A percentile compares a stretch with the other conserved stretches of the same genome.
Conservation (phyloP, 495 filamentous ascomycete genomes). For the Chaetomium fimeti region DNA sequence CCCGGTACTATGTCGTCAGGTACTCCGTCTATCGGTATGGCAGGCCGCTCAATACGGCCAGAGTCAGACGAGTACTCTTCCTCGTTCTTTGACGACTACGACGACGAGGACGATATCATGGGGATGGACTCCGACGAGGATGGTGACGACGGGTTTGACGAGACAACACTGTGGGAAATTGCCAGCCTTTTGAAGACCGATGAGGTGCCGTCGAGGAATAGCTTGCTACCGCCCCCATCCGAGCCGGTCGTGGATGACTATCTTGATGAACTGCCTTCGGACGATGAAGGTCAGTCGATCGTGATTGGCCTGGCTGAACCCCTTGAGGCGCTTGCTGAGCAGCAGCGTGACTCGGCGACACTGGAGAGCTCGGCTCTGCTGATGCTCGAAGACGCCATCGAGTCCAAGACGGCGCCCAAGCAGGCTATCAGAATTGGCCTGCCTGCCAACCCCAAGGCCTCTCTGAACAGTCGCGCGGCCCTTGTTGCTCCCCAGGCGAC, state of each 20-base stretch:
- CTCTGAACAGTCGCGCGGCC: conserved; percentile 17
- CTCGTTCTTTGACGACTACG: conserved; percentile 54
- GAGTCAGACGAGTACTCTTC: conserved; percentile 42
- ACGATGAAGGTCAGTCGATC: conserved; percentile 39
- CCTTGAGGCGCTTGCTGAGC: conserved; percentile 28
- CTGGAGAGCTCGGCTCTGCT: conserved; percentile 36
- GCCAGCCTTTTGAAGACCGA: conserved; percentile 51
- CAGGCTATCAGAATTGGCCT: conserved; percentile 21
- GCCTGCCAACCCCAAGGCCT: conserved; percentile 22
- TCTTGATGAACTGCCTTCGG: conserved; percentile 33
- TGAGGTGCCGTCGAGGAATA: conserved; percentile 47
- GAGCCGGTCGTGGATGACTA: conserved; percentile 31
- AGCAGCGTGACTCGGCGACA: conserved; percentile 22
- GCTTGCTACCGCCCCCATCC: conserved; percentile 38
- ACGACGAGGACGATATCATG: conserved; percentile 38
- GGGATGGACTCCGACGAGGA: conserved; percentile 40
- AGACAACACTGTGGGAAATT: conserved; percentile 58
- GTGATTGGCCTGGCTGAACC: conserved; percentile 34
- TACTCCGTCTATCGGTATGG: conserved; percentile 27
- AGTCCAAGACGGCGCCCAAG: conserved; percentile 21
- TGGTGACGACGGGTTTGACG: conserved; percentile 54
- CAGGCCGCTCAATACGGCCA: conserved; percentile 36
- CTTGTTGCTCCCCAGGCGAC: conserved; percentile 7
- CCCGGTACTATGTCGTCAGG: conserved; percentile 51
- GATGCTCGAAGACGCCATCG: conserved; percentile 24